A percentile compares a stretch with the other conserved stretches of the same genome.
Conservation (phyloP, 2,329 filamentous ascomycete genomes). For the Fusarium phyllophilum region DNA sequence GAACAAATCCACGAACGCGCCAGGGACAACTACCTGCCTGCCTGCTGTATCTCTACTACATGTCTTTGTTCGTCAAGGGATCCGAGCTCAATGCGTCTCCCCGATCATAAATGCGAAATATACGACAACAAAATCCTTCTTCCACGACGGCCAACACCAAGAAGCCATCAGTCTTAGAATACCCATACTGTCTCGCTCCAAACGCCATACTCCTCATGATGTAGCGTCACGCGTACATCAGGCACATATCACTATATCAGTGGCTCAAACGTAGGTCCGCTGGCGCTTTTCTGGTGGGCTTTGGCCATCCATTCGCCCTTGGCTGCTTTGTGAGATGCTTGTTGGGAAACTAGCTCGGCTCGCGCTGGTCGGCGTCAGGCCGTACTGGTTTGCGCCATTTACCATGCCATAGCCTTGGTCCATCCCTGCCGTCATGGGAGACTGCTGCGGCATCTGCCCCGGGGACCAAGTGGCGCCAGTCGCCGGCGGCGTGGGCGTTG, state of each 20-base stretch:
- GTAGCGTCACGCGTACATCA: slow-evolving; percentile 26
- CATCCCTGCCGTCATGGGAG: slow-evolving; percentile 54
- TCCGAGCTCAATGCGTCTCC: slow-evolving; percentile 20
- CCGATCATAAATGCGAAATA: slow-evolving; percentile 31
- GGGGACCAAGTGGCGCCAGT: slow-evolving; percentile 63
- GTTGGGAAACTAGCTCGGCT: slow-evolving; percentile 44
- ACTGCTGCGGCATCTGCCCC: slow-evolving; percentile 61
- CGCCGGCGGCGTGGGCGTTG: slow-evolving; percentile 64
- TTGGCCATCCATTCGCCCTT: slow-evolving; percentile 52
- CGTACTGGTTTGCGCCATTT: slow-evolving; percentile 54
- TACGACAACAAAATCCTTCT: slow-evolving; percentile 19
- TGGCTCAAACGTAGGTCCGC: slow-evolving; percentile 47
- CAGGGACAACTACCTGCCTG: slow-evolving; percentile 11
- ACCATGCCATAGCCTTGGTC: slow-evolving; percentile 59
- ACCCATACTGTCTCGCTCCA: slow-evolving; percentile 23
- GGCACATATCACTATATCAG: slow-evolving; percentile 9
- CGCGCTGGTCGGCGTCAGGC: slow-evolving; percentile 47
- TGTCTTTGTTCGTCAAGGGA: slow-evolving; percentile 27
- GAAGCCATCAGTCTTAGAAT: slow-evolving; percentile 6
- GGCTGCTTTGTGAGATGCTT: slow-evolving; percentile 37
- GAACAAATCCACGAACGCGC: slow-evolving; percentile 30
- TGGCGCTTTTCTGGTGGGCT: slow-evolving; percentile 64
- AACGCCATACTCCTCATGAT: slow-evolving; percentile 44
- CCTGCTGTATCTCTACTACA: slow-evolving; percentile 18
- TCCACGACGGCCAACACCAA: slow-evolving; percentile 10